phyloP scores from a whole-genome alignment of 306 rosid species.

The Canavalia gladiata region DNA sequence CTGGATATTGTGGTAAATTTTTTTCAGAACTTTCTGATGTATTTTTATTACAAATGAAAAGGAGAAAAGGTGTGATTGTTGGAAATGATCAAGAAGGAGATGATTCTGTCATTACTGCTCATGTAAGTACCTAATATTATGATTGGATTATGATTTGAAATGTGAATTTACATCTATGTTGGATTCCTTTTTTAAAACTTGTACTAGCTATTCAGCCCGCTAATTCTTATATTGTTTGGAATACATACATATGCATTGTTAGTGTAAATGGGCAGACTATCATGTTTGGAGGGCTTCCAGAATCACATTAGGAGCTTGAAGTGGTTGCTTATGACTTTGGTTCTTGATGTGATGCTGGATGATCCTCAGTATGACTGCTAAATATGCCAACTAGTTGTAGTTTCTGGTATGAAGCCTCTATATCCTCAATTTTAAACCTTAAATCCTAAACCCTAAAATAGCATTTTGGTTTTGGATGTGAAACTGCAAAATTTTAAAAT shows the following conservation, averaged over 20 bases:
- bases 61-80: slow-evolving; percentile 95
- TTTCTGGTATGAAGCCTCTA: not conserved
- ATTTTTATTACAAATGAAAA: slow-evolving; percentile 45
- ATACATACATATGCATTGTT: not conserved
- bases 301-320: not conserved
- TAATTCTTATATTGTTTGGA: not conserved
- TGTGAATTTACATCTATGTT: not conserved
- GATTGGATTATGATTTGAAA: not conserved
- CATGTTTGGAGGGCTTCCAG: slow-evolving; percentile 24
- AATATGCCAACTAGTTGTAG: not conserved
- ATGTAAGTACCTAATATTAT: slow-evolving; percentile 59
- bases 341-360: slow-evolving; percentile 32
- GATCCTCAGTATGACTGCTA: not conserved
- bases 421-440: not conserved
- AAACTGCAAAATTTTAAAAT: not conserved
- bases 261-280: not conserved
- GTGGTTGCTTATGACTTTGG: not conserved
- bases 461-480: slow-evolving; percentile 23
- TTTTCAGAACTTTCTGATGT: slow-evolving; percentile 31
- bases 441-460: not conserved
- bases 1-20: slow-evolving; percentile 14
- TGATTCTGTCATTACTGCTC: slow-evolving; percentile 89
- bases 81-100: slow-evolving; percentile 99
- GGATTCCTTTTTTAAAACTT: not conserved
- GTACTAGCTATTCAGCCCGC: not conserved